A percentile compares a stretch with the other conserved stretches of the same genome.
phyloP scores from a whole-genome alignment of 192 early-diverging fungal genomes.

The Cetraspora pellucida region DNA sequence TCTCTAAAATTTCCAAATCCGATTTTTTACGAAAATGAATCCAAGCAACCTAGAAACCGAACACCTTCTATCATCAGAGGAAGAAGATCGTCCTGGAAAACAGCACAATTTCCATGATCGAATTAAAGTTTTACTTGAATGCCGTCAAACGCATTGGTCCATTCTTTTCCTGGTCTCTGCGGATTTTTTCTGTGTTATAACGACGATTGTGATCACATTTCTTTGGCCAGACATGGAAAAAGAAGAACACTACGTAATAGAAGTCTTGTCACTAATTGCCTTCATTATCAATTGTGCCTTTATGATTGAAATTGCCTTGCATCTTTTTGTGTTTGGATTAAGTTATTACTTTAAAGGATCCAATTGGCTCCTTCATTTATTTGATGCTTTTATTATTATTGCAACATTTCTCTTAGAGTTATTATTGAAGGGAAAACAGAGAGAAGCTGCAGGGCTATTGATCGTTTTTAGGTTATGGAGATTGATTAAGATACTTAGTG shows the following conservation, averaged over 20 bases:
- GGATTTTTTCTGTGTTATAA: slow-evolving; percentile 44
- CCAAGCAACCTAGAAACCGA: too few relatives aligned
- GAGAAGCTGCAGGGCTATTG: slow-evolving; percentile 54
- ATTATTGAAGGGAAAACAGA: slow-evolving; percentile 52
- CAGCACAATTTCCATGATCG: too few relatives aligned
- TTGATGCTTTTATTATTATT: slow-evolving; percentile 53
- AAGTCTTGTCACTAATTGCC: slow-evolving; percentile 42
- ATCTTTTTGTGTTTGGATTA: slow-evolving; percentile 51
- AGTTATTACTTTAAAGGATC: slow-evolving; percentile 37
- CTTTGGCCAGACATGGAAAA: slow-evolving; percentile 32
- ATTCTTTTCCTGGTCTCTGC: slow-evolving; percentile 38
- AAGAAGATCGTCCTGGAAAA: too few relatives aligned
- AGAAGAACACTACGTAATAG: slow-evolving; percentile 42
- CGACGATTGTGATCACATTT: slow-evolving; percentile 40
- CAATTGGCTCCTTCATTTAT: slow-evolving; percentile 44
- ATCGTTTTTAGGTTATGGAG: slow-evolving; percentile 62
- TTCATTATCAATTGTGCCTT: slow-evolving; percentile 51
- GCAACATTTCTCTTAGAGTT: slow-evolving; percentile 56
- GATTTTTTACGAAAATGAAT: too few relatives aligned
- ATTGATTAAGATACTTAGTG: slow-evolving; percentile 51
- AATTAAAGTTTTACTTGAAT: background rate
- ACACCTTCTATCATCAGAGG: too few relatives aligned
- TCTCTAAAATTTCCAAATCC: too few relatives aligned
- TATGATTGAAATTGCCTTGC: slow-evolving; percentile 53
- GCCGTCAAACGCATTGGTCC: background rate